Evolutionary conservation across 2,329 filamentous ascomycete genomes (phyloP).

Genomic region (Dothidotthia symphoricarpi): DNA sequence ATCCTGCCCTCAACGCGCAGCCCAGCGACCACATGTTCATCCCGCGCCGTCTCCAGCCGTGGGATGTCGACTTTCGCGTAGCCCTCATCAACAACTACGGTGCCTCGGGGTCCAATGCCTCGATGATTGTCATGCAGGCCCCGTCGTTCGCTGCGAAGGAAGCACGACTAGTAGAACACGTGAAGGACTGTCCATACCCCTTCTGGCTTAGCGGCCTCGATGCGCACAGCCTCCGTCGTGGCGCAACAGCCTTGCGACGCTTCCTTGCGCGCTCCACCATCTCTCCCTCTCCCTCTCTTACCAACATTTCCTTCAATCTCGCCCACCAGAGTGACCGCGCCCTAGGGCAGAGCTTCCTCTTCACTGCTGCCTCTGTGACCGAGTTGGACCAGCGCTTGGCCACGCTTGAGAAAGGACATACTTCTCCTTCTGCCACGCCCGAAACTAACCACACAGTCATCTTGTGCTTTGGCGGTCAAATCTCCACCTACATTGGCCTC

Average conservation of each 20-base stretch:
- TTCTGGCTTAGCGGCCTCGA: constrained; percentile 2
- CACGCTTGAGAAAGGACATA: not conserved
- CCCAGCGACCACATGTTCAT: constrained; percentile 15
- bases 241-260: not conserved
- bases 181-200: not conserved
- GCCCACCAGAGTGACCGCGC: constrained; percentile 6
- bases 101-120: constrained; percentile 14
- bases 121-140: not conserved
- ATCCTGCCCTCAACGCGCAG: constrained; percentile 12
- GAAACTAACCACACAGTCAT: constrained; percentile 12
- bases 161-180: too few relatives aligned
- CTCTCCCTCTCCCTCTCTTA: not conserved
- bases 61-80: constrained; percentile 6
- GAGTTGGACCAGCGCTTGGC: constrained; percentile 7
- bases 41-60: constrained; percentile 2
- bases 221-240: constrained; percentile 1
- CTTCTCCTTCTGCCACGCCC: not conserved
- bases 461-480: constrained; percentile 23
- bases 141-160: not conserved
- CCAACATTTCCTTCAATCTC: constrained; percentile 16
- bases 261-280: not conserved
- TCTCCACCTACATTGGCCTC: constrained; percentile 8
- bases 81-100: constrained; percentile 39
- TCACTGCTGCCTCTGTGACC: constrained; percentile 1
- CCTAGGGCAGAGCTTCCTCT: constrained; percentile 5